Evolutionary conservation across 257 asterid genomes (phyloP), one percentile per base, ranked within the genome.

Genomic region (Przewalskia tangutica): DNA sequence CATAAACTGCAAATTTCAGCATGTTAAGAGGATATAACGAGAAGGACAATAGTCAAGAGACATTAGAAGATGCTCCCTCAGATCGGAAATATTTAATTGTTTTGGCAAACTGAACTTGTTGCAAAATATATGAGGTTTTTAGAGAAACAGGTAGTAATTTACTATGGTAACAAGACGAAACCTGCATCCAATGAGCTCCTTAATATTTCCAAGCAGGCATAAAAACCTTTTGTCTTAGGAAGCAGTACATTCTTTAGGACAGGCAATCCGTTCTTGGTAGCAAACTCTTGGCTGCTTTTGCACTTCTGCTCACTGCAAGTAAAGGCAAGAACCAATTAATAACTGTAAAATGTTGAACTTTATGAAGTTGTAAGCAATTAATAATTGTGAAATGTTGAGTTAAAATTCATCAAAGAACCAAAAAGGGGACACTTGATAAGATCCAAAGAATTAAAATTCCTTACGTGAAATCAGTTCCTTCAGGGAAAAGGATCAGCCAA

Each of bases 391-490:
- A 48, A 48, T 48, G 12, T 6, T 6, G 11, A 6, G 53, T 7
- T 9, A 48, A 4, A 6, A 9, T 48, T 40, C 6, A 40, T 44
- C 50, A 44, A 12, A 51, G 55, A 51, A 51, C 2, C 7, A 56
- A 56, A 5, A 56, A 56, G 6, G 10, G 16, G 9, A 56, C 63
- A 16, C 8, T 56, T 56, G 10, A 56, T 58, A 58, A 58, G 64
- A 17, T 58, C n/a, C 32, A 4, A 54, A 55, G 60, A 55, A 55
- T 55, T 55, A 58, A 7, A 17, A n/a, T 58, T 58, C 32, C 81
- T 20, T 89, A 92, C 98, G 93, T 94, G 91, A 91, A 94, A 91
- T 94, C 98, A 27, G 97, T 92, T 89, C 97, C 98, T 89, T 94
- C 98, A 0, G 98, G 98, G 73, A 94, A 94, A 84, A 94, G 84